Percentiles rank a stretch among this genome's conserved stretches.
Conservation (phyloP, 108 stramenopile species). For the Skeletonema marinoi region DNA sequence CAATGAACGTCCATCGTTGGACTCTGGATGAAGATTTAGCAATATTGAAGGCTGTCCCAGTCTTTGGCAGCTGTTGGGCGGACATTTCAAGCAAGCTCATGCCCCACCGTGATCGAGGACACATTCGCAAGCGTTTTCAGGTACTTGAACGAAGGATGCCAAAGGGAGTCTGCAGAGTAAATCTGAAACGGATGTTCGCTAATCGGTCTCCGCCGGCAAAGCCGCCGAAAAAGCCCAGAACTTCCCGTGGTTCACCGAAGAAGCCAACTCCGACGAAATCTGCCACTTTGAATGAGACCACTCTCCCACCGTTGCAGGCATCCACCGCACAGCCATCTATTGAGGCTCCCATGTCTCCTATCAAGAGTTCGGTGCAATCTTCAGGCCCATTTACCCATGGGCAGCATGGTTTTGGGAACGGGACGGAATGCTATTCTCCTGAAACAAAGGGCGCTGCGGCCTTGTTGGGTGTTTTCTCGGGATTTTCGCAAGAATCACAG, state of each 20-base stretch:
- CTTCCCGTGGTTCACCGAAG: conserved; percentile 5
- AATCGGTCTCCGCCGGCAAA: conserved; percentile 10
- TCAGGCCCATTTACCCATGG: not conserved
- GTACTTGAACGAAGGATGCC: conserved; percentile 79
- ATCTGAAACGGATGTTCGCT: conserved; percentile 17
- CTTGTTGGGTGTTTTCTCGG: conserved; percentile 3
- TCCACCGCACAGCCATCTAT: not conserved
- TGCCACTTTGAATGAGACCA: conserved; percentile 5
- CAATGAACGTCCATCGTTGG: conserved; percentile 88
- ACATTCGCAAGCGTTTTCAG: conserved; percentile 85
- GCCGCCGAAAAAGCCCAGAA: conserved; percentile 10
- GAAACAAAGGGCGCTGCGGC: not conserved
- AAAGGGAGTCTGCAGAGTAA: conserved; percentile 42
- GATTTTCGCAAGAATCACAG: conserved; percentile 23
- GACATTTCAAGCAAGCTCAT: conserved; percentile 74
- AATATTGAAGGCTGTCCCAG: conserved; percentile 76
- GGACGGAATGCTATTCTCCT: not conserved
- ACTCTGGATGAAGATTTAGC: conserved; percentile 84
- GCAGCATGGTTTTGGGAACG: not conserved
- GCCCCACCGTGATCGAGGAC: conserved; percentile 86
- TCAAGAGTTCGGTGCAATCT: conserved; percentile 11
- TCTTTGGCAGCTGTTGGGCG: conserved; percentile 85
- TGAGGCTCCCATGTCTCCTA: conserved; percentile 13
- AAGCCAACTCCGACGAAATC: conserved; percentile 14
- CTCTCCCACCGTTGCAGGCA: not conserved